Evolutionary conservation across 2,329 filamentous ascomycete species (phyloP), one percentile per base, ranked within the genome.

Genomic region (Colletotrichum brevisporum): DNA sequence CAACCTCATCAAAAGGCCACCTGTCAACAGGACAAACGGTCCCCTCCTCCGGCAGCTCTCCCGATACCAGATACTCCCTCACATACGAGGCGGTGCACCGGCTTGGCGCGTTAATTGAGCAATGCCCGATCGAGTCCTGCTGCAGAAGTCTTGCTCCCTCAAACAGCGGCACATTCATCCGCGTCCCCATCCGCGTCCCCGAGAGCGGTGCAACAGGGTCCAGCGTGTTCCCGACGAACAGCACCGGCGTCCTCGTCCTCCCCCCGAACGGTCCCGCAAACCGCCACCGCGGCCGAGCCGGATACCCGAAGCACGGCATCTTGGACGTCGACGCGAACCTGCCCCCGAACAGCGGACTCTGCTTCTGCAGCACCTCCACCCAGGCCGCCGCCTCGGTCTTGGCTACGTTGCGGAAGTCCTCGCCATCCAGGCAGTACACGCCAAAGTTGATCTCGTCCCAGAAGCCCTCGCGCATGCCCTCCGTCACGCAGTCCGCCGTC

Each of bases 241-340:
- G 63, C 12, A 65, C 18, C 5, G 63, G 55, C 5, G 27, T 31
- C 8, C 18, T 59, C 0, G 63, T 65, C n/a, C 60, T 47, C 10
- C 52, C 61, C 3, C 61, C 52, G 48, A 78, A 81, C 6, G 78
- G 78, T 0, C 78, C 78, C 9, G 71, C 72, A 73, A 83, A 85
- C 21, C 76, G 72, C 78, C 80, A 84, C 57, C 75, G 78, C 5
- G 83, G 76, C 2, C 77, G 76, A 26, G 81, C 72, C 1, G 52
- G 72, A 74, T 83, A 81, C 3, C 80, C 79, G 0, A 77, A 73
- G 76, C 84, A 86, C 9, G 73, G 67, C 4, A 85, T n/a, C 31
- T 50, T 56, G 3, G 61, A 56, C 8, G 53, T 57, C 8, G 45
- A 16, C 15, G 61, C 61, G 15, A 64, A 58, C 31, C 31, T 16